Evolutionary conservation across 2,329 filamentous ascomycete genomes (phyloP).

Genomic region (Sordariomycetes sp.): DNA sequence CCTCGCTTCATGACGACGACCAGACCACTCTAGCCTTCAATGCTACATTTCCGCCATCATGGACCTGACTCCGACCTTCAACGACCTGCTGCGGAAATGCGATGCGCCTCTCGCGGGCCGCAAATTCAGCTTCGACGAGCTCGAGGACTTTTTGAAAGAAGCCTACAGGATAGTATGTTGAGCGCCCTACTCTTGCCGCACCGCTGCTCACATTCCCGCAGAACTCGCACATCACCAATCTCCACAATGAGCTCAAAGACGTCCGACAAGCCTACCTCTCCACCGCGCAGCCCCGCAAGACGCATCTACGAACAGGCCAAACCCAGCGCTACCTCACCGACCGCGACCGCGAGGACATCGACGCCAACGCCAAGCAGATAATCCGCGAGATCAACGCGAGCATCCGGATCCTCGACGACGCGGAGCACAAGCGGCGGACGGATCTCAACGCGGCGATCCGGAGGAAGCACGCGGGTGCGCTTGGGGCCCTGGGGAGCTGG

Average conservation of each 20-base stretch:
- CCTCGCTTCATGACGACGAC: not conserved
- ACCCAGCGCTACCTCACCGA: conserved; percentile 33
- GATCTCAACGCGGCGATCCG: conserved; percentile 58
- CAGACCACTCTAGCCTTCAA: not conserved
- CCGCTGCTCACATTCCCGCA: conserved; percentile 18
- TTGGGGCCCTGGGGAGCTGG: conserved; percentile 54
- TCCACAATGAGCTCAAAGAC: conserved; percentile 66
- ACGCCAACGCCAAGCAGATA: conserved; percentile 73
- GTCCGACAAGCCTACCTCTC: conserved; percentile 89
- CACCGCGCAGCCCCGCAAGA: conserved; percentile 51
- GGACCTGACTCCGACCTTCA: conserved; percentile 58
- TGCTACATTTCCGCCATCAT: conserved; percentile 16
- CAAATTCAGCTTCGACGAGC: conserved; percentile 31
- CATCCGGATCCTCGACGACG: conserved; percentile 67
- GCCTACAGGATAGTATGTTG: conserved; percentile 74
- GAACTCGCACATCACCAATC: conserved; percentile 74
- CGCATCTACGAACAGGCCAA: conserved; percentile 31
- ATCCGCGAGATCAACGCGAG: conserved; percentile 74
- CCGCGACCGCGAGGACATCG: conserved; percentile 71
- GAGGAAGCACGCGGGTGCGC: conserved; percentile 52
- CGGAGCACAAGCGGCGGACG: conserved; percentile 69
- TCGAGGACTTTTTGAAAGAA: conserved; percentile 86
- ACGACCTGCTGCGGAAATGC: conserved; percentile 50
- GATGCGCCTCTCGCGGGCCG: conserved; percentile 33
- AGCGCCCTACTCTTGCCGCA: conserved; percentile 1